A percentile compares a stretch with the other conserved stretches of the same genome.
These are phyloP conservation scores for Scutellaria galericulata DNA, from an alignment of 257 asterid species.

Conservation along the genomic window DNA sequence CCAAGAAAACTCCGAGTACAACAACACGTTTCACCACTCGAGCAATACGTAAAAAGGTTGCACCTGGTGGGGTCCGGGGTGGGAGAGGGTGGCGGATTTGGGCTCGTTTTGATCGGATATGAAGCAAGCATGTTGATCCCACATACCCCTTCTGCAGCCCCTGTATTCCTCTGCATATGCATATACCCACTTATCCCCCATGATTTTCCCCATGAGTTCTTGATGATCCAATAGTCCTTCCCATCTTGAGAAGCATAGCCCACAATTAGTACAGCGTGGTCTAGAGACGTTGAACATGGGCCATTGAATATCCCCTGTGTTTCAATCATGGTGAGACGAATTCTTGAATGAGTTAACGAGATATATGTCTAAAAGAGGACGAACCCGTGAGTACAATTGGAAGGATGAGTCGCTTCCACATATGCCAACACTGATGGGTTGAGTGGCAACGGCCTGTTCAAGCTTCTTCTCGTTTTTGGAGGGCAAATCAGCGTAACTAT, in stretches of 20 bases:
- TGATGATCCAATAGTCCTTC: slow-evolving; percentile 83
- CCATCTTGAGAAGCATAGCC: slow-evolving; percentile 85
- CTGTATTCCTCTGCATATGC: slow-evolving; percentile 63
- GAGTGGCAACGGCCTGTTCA: slow-evolving; percentile 74
- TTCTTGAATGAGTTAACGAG: background rate
- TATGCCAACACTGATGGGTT: slow-evolving; percentile 95
- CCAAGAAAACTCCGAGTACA: slow-evolving; percentile 69
- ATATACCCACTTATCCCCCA: slow-evolving; percentile 94
- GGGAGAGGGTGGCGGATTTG: slow-evolving; percentile 87
- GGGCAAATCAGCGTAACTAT: slow-evolving; percentile 72
- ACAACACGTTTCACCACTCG: slow-evolving; percentile 85
- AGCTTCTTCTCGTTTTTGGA: slow-evolving; percentile 67
- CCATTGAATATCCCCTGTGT: slow-evolving; percentile 87
- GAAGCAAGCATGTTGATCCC: slow-evolving; percentile 88
- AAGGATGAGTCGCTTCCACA: slow-evolving; percentile 79
- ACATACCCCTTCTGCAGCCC: slow-evolving; percentile 64
- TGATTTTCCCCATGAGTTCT: slow-evolving; percentile 90
- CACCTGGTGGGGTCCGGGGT: slow-evolving; percentile 74
- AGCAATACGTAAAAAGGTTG: slow-evolving; percentile 63
- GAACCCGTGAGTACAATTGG: slow-evolving; percentile 81
- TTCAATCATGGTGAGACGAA: background rate
- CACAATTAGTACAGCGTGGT: slow-evolving; percentile 89
- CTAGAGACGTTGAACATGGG: slow-evolving; percentile 81
- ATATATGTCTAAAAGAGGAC: slow-evolving; percentile 24
- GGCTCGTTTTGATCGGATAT: slow-evolving; percentile 84